These are phyloP conservation scores for Saccharomyces uvarum DNA, from an alignment of 1,139 yeast genomes.

Conservation along the genomic window DNA sequence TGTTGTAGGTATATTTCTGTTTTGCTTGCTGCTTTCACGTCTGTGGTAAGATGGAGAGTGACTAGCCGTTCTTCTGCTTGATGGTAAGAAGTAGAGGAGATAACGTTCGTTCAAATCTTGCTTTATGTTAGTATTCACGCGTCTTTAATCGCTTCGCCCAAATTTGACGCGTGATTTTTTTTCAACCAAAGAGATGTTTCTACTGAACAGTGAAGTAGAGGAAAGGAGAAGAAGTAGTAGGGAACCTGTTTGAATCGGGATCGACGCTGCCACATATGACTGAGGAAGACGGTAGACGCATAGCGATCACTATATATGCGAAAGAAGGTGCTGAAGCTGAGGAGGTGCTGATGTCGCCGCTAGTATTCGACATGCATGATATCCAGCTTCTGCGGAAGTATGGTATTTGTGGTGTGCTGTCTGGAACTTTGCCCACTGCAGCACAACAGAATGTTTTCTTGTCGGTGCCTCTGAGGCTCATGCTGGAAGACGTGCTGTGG, in stretches of 20 bases:
- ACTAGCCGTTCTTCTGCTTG: not conserved
- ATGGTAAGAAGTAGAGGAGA: not conserved
- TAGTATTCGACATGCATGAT: constrained; percentile 47
- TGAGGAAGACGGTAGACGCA: not conserved
- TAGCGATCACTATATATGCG: not conserved
- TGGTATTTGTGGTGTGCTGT: constrained; percentile 62
- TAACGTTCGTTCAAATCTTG: constrained; percentile 31
- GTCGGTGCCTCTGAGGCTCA: constrained; percentile 72
- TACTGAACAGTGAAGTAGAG: not conserved
- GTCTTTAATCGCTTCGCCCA: not conserved
- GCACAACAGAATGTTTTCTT: constrained; percentile 87
- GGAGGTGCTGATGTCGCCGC: constrained; percentile 10
- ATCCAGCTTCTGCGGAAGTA: constrained; percentile 47
- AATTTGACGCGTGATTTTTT: constrained; percentile 1
- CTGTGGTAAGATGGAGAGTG: not conserved
- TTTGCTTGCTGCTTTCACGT: not conserved
- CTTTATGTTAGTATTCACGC: not conserved
- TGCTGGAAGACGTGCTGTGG: constrained; percentile 69
- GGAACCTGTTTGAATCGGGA: not conserved
- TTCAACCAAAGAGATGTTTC: not conserved
- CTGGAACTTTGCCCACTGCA: constrained; percentile 77
- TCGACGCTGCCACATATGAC: not conserved
- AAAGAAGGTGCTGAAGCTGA: not conserved
- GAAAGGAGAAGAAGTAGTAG: not conserved
- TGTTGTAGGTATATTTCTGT: constrained; percentile 35